Base-by-base conservation (phyloP, 2,329 filamentous ascomycete species). In the Neonectria faginata region DNA sequence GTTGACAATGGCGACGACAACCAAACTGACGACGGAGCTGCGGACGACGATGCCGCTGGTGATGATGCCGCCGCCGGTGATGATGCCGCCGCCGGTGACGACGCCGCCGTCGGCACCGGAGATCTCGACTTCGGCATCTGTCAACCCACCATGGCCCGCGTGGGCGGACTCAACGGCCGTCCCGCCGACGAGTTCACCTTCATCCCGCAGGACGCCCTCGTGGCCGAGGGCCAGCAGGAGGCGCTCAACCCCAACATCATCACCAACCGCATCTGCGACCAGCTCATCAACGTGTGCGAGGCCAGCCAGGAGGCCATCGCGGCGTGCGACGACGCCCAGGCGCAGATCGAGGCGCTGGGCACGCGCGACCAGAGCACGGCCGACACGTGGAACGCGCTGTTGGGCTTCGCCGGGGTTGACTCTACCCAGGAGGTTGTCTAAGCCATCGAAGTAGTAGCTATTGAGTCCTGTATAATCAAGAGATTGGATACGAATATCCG, bases 161-260 rank as follows among this genome's bases (percentile, higher is more conserved):
- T 86, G 67, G 84, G 83, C 62, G 88, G 87, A 18, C 84, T 87
- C 33, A 80, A 83, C 79, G 85, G 84, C 42, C 87, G 88, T 62
- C 79, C 82, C 12, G 82, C 82, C 20, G 82, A 80, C 60, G 89
- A 91, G 77, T 88, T 85, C 78, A 91, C 89, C 55, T 92, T 92
- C 85, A 87, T 90, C 77, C 85, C 90, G 56, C 85, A 85, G 52
- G 89, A 92, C 75, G 80, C 86, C 9, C 79, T 86, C 18, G 85
- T 90, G 62, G 85, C 87, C 67, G 80, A 87, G 74, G 75, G 76
- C 63, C 89, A 92, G 78, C 79, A 88, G 72, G 89, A 91, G 75
- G 89, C 89, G 9, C 82, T 91, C 50, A 91, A 92, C 85, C 89
- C 89, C 61, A 86, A 87, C 81, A 92, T 92, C 82, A 92, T 92